A percentile compares a stretch with the other conserved stretches of the same genome.
Evolutionary conservation across 2,329 filamentous ascomycete species (phyloP).

Genomic region (Talaromyces funiculosus): DNA sequence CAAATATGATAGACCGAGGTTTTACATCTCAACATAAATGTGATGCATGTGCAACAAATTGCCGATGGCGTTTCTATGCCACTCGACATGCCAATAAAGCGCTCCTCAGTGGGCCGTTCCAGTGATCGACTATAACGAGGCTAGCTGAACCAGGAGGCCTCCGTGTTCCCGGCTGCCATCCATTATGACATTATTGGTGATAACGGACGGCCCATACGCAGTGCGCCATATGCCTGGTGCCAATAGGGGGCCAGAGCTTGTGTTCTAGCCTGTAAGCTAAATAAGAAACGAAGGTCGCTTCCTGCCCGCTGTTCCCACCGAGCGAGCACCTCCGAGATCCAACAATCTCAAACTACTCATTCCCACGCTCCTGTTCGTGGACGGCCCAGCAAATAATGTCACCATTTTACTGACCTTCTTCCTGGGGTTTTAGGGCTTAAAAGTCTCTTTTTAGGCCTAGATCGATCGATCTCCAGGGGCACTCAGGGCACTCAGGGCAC

Average conservation of each 20-base stretch:
- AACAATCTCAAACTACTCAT: slow-evolving; percentile 4
- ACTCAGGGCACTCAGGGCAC: background rate
- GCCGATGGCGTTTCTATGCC: background rate
- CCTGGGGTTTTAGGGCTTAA: background rate
- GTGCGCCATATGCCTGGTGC: background rate
- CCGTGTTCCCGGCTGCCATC: background rate
- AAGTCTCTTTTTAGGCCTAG: background rate
- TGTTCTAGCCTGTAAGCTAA: slow-evolving; percentile 4
- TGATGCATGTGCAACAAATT: background rate
- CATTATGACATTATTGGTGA: background rate
- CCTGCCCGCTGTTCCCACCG: background rate
- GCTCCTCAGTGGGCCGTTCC: slow-evolving; percentile 4
- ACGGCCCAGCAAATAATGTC: slow-evolving; percentile 1
- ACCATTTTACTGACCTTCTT: background rate
- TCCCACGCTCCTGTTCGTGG: slow-evolving; percentile 10
- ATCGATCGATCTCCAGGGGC: background rate
- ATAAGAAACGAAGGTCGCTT: slow-evolving; percentile 9
- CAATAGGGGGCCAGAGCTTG: background rate
- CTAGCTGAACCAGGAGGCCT: slow-evolving; percentile 11
- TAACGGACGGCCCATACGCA: background rate
- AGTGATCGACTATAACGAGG: slow-evolving; percentile 12
- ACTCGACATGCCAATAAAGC: slow-evolving; percentile 2
- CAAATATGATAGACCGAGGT: background rate
- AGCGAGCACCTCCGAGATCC: slow-evolving; percentile 15
- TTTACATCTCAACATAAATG: background rate